phyloP scores from a whole-genome alignment of 306 rosid genomes.

The Lathyrus sativus region DNA sequence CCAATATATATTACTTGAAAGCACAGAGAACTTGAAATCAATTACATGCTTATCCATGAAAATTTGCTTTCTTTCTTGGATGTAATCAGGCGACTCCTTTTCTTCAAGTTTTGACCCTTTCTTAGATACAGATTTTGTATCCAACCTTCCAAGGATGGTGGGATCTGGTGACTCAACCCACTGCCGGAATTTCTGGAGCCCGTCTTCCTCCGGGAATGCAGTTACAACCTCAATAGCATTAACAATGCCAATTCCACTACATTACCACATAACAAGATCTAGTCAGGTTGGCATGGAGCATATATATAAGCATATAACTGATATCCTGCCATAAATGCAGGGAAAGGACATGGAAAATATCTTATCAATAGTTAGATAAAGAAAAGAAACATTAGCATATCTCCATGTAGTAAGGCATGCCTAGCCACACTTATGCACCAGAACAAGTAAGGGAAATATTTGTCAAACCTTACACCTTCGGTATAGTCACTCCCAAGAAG shows the following conservation, averaged over 20 bases:
- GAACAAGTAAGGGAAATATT: constrained; percentile 32
- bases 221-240: constrained; percentile 92
- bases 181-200: constrained; percentile 71
- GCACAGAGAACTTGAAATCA: constrained; percentile 27
- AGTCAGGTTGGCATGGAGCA: constrained; percentile 33
- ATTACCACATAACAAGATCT: constrained; percentile 32
- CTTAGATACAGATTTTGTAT: constrained; percentile 54
- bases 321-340: constrained; percentile 24
- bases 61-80: constrained; percentile 51
- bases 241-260: constrained; percentile 97
- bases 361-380: not conserved
- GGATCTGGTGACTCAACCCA: constrained; percentile 99
- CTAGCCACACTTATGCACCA: constrained; percentile 36
- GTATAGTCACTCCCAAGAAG: constrained; percentile 98
- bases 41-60: constrained; percentile 83
- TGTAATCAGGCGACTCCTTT: constrained; percentile 44
- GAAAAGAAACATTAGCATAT: constrained; percentile 20
- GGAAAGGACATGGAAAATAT: constrained; percentile 18
- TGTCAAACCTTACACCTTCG: constrained; percentile 85
- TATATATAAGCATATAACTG: constrained; percentile 23
- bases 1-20: constrained; percentile 27
- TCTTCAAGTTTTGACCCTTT: constrained; percentile 56
- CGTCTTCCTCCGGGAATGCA: constrained; percentile 93
- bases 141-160: constrained; percentile 70
- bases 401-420: constrained; percentile 22